phyloP scores from a whole-genome alignment of 2,329 filamentous ascomycete genomes.

The Curvularia sp. region DNA sequence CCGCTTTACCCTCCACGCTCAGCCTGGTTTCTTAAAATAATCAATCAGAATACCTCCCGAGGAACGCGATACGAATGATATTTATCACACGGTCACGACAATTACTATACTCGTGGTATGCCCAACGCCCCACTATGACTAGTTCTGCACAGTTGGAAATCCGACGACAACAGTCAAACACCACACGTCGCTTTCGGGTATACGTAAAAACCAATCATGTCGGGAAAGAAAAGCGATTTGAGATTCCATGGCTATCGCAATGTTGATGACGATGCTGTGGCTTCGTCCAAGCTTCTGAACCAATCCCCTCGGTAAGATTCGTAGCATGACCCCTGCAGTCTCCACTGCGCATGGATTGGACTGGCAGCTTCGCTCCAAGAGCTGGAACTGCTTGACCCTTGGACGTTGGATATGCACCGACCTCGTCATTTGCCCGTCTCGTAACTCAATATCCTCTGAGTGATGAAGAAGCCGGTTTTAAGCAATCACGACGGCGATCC shows the following conservation, averaged over 20 bases:
- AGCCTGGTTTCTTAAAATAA: background rate
- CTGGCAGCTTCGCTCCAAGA: slow-evolving; percentile 1
- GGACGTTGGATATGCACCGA: background rate
- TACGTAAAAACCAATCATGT: too few relatives aligned
- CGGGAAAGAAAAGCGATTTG: background rate
- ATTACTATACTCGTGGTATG: background rate
- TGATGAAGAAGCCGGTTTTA: background rate
- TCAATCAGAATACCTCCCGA: background rate
- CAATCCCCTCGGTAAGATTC: background rate
- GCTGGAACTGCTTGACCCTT: background rate
- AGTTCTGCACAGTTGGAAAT: background rate
- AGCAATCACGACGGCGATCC: too few relatives aligned
- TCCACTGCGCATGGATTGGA: background rate
- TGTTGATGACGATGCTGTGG: background rate
- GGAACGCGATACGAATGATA: background rate
- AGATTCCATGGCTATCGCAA: background rate
- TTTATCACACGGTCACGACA: background rate
- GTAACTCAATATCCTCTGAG: background rate
- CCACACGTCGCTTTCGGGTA: background rate
- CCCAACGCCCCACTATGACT: slow-evolving; percentile 1
- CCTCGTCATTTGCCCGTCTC: background rate
- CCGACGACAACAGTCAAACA: background rate
- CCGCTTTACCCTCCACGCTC: background rate
- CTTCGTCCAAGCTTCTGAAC: background rate
- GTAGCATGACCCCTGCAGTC: background rate